These are phyloP conservation scores for Monosporozyma servazzii DNA, from an alignment of 805 yeast genomes.

Conservation along the genomic window DNA sequence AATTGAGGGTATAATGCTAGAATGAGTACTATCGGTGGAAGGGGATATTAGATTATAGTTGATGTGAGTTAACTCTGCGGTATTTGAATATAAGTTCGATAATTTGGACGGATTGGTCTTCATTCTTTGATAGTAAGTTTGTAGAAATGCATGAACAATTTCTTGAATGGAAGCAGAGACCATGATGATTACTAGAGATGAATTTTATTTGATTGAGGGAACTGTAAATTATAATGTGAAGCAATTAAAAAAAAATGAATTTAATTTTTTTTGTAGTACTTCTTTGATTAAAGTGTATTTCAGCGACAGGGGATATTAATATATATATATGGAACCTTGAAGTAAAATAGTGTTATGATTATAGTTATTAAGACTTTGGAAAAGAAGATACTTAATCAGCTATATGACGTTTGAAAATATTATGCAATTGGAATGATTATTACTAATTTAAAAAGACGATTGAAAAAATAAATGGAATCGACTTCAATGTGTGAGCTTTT, in stretches of 20 bases:
- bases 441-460: neutral
- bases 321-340: neutral
- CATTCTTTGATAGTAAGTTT: slow-evolving; percentile 40
- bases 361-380: neutral
- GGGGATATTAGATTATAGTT: slow-evolving; percentile 23
- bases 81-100: slow-evolving; percentile 34
- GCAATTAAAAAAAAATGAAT: neutral
- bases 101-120: slow-evolving; percentile 37
- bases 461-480: neutral
- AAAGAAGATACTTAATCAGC: neutral
- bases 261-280: neutral
- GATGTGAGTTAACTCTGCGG: slow-evolving; percentile 37
- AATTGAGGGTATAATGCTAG: slow-evolving; percentile 27
- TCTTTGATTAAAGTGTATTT: neutral
- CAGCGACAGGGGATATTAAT: neutral
- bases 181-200: neutral
- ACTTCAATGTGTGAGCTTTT: neutral
- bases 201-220: neutral
- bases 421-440: neutral
- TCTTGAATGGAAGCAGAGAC: slow-evolving; percentile 28
- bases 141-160: slow-evolving; percentile 41
- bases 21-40: slow-evolving; percentile 26
- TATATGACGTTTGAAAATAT: neutral
- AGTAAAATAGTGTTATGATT: neutral
- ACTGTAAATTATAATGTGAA: neutral